Base-by-base conservation (phyloP, 371 early-diverging fungal species). In the Actinomortierella wolfii region DNA sequence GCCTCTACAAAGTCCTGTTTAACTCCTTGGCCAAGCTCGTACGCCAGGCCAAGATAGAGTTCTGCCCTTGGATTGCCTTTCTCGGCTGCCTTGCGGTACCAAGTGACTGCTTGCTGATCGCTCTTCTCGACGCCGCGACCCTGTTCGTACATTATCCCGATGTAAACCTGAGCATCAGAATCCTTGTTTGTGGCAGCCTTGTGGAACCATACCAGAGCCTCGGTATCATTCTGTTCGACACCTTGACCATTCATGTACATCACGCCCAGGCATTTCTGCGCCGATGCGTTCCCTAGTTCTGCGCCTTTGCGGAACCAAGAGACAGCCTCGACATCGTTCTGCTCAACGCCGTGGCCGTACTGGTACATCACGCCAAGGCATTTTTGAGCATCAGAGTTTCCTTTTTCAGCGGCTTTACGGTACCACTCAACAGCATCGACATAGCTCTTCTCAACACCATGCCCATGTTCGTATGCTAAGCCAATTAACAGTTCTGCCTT, bases 201-300 rank as follows among this genome's bases (percentile, higher is more conserved):
- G 15, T 64, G 67, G 74, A 91, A 94, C 88, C 89, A 93, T 47
- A 76, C 57, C 21, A 92, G 84, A 5, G 94, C 94, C 43, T 83
- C 78, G 2, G 64, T 51, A 9, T 86, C 64, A 53, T 90, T 76
- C 64, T 84, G 83, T 48, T 83, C 81, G 7, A 90, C 85, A 26
- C 92, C 92, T 51, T 88, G 79, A 34, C 94, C 95, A 28, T 91
- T 89, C 77, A 93, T 93, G 67, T 91, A 92, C 57, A 91, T 90
- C 67, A 91, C 87, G 0, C 90, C 94, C 44, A 93, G 81, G 48
- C 92, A 92, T 78, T 90, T 91, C 74, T 91, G 88, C 15, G 91
- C 88, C 1, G 91, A 92, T 0, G 86, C 83, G 51, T 85, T 83
- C 20, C 83, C 84, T 55, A 83, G 85, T n/a, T 64, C 76, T 0